Percentiles rank a stretch among this genome's conserved stretches.
These are phyloP conservation scores for Phylloporus gajari DNA, from an alignment of 1,284 basidiomycete species.

Conservation along the genomic window DNA sequence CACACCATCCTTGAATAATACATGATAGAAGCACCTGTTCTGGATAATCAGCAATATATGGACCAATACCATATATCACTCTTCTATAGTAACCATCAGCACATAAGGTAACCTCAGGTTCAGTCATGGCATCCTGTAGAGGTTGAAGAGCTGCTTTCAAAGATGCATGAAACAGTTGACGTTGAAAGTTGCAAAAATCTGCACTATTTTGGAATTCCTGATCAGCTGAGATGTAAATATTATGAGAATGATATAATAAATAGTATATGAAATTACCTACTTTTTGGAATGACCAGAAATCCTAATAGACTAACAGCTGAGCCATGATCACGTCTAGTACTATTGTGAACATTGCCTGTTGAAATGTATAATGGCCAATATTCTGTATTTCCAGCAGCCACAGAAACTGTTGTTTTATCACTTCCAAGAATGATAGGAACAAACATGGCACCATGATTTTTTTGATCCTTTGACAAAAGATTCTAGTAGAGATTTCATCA, in stretches of 20 bases:
- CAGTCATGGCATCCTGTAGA: not conserved
- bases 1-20: not conserved
- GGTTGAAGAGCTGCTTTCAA: not conserved
- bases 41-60: constrained; percentile 3
- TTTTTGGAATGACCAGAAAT: constrained; percentile 14
- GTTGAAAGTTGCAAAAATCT: not conserved
- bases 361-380: constrained; percentile 13
- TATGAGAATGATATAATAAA: not conserved
- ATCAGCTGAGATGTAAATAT: not conserved
- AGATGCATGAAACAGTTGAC: not conserved
- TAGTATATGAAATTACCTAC: constrained; percentile 5
- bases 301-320: not conserved
- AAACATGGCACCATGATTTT: not conserved
- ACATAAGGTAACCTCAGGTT: not conserved
- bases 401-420: not conserved
- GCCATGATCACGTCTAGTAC: not conserved
- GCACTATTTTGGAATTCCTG: not conserved
- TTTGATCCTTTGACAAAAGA: not conserved
- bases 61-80: not conserved
- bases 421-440: not conserved
- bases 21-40: not conserved
- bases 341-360: constrained; percentile 13
- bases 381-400: not conserved
- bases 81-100: not conserved
- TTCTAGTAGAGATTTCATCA: not conserved